Evolutionary conservation across 208 protist genomes (phyloP).

Genomic region (Crithidia brevicula): DNA sequence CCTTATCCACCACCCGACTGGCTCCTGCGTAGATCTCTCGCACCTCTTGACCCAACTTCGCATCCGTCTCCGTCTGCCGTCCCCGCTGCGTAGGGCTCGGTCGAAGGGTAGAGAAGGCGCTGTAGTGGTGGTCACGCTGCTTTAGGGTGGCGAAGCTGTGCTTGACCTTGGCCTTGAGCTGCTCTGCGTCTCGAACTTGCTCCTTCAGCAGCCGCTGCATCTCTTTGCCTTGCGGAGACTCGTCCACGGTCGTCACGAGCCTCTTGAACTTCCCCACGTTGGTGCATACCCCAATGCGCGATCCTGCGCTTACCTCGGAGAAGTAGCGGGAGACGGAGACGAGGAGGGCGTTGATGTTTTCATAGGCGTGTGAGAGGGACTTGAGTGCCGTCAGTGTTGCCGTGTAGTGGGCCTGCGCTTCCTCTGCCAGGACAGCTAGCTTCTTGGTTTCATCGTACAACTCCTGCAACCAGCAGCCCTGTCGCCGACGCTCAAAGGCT

Average conservation of each 20-base stretch:
- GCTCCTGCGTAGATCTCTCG: neutral
- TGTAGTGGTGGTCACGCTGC: slow-evolving; percentile 1
- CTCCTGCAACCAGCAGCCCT: neutral
- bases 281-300: neutral
- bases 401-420: neutral
- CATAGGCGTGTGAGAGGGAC: neutral
- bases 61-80: neutral
- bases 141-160: neutral
- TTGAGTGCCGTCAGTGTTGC: neutral
- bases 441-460: neutral
- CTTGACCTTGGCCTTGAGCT: neutral
- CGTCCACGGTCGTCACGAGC: neutral
- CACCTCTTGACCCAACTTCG: slow-evolving; percentile 4
- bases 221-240: neutral
- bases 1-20: neutral
- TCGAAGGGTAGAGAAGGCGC: neutral
- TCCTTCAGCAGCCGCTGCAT: neutral
- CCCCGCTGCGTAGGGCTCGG: neutral
- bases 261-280: neutral
- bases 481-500: neutral
- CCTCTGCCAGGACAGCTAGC: neutral
- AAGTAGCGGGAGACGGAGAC: slow-evolving; percentile 3
- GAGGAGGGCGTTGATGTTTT: slow-evolving; percentile 1
- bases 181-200: neutral
- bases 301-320: neutral